Base-by-base conservation (phyloP, 805 yeast species). In the Zygoascus bituminiphila region DNA sequence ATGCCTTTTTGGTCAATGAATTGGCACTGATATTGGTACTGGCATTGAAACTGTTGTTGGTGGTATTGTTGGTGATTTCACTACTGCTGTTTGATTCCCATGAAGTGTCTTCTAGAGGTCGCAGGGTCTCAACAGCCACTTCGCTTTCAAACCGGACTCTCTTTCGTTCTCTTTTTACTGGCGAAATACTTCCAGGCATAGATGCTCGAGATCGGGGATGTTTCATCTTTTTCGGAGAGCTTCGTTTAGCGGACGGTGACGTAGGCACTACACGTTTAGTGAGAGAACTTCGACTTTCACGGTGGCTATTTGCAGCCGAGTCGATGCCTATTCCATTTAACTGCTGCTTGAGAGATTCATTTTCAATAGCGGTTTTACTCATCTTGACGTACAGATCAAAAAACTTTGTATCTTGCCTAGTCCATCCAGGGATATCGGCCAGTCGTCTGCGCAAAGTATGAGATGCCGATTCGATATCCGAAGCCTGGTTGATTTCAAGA, bases 341-440 rank as follows among this genome's bases (percentile, higher is more conserved):
- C 17, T 36, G 39, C 33, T 29, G 15, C n/a, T 4, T 29, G 15
- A 29, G n/a, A 20, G 26, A 5, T 14, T 35, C 50, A 8, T 33
- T 44, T 25, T 48, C 54, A 10, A 45, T 10, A n/a, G 38, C 14
- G 21, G 39, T 17, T 37, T 42, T 43, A n/a, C 44, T 37, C 44
- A 47, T 15, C 15, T 55, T 49, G 7, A 50, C 49, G 15, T 47
- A 50, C 6, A 46, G 42, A 6, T 52, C 38, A 39, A 57, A 57
- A n/a, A 29, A 19, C 17, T 41, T 36, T 12, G 45, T 37, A 36
- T 55, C 54, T 2, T 38, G 40, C 6, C 17, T 38, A 10, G 57
- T 45, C 57, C 57, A 56, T 17, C 60, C 60, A 14, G 51, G 22
- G 17, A 45, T 47, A 24, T 47, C 49, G 19, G 39, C 29, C 31